These are phyloP conservation scores for Boletus barrowsii DNA, from an alignment of 768 basidiomycete species.

Conservation along the genomic window DNA sequence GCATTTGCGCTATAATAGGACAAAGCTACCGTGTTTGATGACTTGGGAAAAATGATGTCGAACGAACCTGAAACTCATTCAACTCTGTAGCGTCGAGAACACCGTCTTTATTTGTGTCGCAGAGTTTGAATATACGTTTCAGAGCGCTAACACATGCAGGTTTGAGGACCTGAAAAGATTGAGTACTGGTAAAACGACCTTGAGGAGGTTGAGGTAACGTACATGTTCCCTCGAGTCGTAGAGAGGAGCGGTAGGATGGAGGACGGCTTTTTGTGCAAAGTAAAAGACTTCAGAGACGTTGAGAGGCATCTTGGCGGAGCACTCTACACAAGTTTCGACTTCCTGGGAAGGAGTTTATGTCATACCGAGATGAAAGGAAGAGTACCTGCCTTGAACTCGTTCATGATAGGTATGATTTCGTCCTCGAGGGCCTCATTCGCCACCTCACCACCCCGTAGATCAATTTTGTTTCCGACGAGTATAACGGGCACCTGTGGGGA, in stretches of 20 bases:
- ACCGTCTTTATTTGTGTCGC: slow-evolving; percentile 93
- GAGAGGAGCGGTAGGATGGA: slow-evolving; percentile 94
- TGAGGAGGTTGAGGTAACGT: slow-evolving; percentile 28
- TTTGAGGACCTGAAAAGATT: slow-evolving; percentile 71
- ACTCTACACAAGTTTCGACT: slow-evolving; percentile 97
- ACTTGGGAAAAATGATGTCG: neutral
- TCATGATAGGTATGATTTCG: slow-evolving; percentile 96
- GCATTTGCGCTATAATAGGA: slow-evolving; percentile 71
- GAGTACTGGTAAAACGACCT: slow-evolving; percentile 9
- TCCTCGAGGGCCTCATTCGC: slow-evolving; percentile 93
- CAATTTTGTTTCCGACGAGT: slow-evolving; percentile 97
- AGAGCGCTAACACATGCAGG: slow-evolving; percentile 87
- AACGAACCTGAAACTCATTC: slow-evolving; percentile 91
- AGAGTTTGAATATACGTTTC: slow-evolving; percentile 92
- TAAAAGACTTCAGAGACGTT: slow-evolving; percentile 98
- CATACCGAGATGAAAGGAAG: neutral
- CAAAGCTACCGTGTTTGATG: neutral
- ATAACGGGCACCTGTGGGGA: slow-evolving; percentile 83
- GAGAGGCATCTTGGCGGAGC: slow-evolving; percentile 84
- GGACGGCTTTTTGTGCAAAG: slow-evolving; percentile 96
- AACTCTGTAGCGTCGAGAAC: slow-evolving; percentile 86
- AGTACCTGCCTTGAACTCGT: slow-evolving; percentile 86
- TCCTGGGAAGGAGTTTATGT: slow-evolving; percentile 52
- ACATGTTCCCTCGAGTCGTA: slow-evolving; percentile 97
- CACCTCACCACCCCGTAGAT: slow-evolving; percentile 87